These are phyloP conservation scores for Annona squamosa DNA, from an alignment of 164 flowering plant species.

Conservation along the genomic window DNA sequence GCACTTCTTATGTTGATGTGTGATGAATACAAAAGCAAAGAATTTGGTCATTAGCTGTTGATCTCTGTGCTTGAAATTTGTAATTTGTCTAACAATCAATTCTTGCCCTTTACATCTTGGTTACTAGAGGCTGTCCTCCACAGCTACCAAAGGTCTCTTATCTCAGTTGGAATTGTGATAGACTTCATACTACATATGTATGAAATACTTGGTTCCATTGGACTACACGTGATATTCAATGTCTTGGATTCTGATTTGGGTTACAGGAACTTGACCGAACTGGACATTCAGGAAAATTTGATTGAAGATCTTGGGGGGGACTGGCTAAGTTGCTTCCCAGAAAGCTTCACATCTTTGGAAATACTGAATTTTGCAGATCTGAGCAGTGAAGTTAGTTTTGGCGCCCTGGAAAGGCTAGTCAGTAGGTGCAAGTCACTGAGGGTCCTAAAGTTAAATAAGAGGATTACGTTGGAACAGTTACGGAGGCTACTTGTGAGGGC, in stretches of 20 bases:
- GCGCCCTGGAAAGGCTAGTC: slow-evolving; percentile 61
- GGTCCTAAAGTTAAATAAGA: slow-evolving; percentile 55
- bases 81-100: background rate
- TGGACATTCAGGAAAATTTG: slow-evolving; percentile 54
- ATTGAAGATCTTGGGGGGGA: slow-evolving; percentile 46
- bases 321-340: slow-evolving; percentile 79
- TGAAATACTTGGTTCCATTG: background rate
- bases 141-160: background rate
- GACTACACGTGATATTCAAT: background rate
- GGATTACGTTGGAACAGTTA: slow-evolving; percentile 44
- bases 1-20: no score
- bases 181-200: background rate
- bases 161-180: background rate
- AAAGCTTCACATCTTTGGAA: slow-evolving; percentile 57
- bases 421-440: slow-evolving; percentile 55
- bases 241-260: background rate
- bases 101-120: no score
- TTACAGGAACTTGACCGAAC: slow-evolving; percentile 52
- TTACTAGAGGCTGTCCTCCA: no score
- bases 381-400: slow-evolving; percentile 41
- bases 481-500: slow-evolving; percentile 47
- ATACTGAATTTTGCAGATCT: slow-evolving; percentile 54
- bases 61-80: background rate
- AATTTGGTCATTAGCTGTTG: background rate
- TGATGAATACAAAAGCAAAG: background rate